Base-by-base conservation (phyloP, 805 yeast species). In the Alloascoidea hylecoeti region DNA sequence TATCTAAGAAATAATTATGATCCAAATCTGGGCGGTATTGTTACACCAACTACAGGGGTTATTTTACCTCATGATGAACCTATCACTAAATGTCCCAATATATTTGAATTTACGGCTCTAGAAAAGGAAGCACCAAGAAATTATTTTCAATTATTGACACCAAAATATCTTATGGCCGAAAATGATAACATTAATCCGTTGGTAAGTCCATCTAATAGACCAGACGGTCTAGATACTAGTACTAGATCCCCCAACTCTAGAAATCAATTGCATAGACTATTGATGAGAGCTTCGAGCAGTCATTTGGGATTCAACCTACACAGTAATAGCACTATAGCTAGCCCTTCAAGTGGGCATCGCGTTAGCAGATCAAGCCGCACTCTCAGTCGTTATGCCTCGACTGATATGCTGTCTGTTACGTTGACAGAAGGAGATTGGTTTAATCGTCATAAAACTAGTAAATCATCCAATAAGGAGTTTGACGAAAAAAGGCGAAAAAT, bases 1-100 rank as follows among this genome's bases (percentile, higher is more conserved):
- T 83, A 79, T 46, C 63, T 81, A 45, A 77, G 77, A 57, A 60
- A 59, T 23, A 23, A 23, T 23, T 23, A 23, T 23, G 30, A 23
- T 23, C 30, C 30, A 9, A 23, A 9, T 9, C 30, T 9, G 30
- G 30, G 30, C 9, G 30, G 30, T n/a, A 23, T n/a, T 23, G n/a
- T 23, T 23, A 9, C 30, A 23, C n/a, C 30, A 9, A 9, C 30
- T n/a, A 23, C 13, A 9, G 30, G 30, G 9, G 30, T 23, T 23
- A 23, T 9, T 23, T 9, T 9, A 9, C 9, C 9, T 9, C 9
- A 23, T 9, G 13, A 9, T 9, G n/a, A n/a, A n/a, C n/a, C 30
- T n/a, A 9, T 9, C 30, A 23, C 30, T 9, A 9, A n/a, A 9
- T n/a, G 13, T n/a, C 30, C 30, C n/a, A 23, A 23, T 23, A 9